These are phyloP conservation scores for Rhodosorus marinus DNA, from an alignment of 23 red algal genomes.

Conservation along the genomic window DNA sequence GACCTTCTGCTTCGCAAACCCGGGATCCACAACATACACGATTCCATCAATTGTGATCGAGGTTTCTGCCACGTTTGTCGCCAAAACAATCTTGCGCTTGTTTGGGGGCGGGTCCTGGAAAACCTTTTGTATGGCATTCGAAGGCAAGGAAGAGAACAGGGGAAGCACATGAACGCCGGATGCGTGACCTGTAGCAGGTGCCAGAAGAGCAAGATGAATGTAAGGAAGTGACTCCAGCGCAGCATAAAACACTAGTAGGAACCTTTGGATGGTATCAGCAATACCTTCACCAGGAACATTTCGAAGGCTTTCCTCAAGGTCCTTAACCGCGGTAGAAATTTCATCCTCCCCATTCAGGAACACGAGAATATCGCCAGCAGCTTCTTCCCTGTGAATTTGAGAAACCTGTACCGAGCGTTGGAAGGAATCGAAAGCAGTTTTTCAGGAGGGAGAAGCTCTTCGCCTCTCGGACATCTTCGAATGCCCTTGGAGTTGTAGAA, in stretches of 20 bases:
- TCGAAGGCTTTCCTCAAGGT: slow-evolving; percentile 26
- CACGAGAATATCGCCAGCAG: slow-evolving; percentile 81
- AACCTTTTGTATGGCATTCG: slow-evolving; percentile 55
- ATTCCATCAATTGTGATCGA: slow-evolving; percentile 90
- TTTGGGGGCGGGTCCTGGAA: slow-evolving; percentile 44
- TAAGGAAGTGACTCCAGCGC: background rate
- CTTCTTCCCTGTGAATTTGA: slow-evolving; percentile 1
- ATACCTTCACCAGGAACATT: slow-evolving; percentile 15
- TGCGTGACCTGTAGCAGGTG: background rate
- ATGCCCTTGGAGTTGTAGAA: slow-evolving; percentile 64
- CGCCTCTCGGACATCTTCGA: no score
- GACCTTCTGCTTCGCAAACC: slow-evolving; percentile 80
- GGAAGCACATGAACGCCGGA: slow-evolving; percentile 37
- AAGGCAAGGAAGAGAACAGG: slow-evolving; percentile 57
- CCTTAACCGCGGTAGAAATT: slow-evolving; percentile 61
- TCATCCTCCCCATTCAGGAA: slow-evolving; percentile 96
- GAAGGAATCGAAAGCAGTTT: no score
- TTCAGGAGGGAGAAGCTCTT: no score
- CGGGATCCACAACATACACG: slow-evolving; percentile 88
- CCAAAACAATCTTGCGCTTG: slow-evolving; percentile 75
- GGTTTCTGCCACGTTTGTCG: slow-evolving; percentile 94
- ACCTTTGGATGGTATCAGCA: no score
- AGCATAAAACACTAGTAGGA: background rate
- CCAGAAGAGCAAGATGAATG: background rate
- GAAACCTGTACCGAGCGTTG: background rate